Conservation (phyloP, 2,329 filamentous ascomycete species). For the Neoascochyta sp. region DNA sequence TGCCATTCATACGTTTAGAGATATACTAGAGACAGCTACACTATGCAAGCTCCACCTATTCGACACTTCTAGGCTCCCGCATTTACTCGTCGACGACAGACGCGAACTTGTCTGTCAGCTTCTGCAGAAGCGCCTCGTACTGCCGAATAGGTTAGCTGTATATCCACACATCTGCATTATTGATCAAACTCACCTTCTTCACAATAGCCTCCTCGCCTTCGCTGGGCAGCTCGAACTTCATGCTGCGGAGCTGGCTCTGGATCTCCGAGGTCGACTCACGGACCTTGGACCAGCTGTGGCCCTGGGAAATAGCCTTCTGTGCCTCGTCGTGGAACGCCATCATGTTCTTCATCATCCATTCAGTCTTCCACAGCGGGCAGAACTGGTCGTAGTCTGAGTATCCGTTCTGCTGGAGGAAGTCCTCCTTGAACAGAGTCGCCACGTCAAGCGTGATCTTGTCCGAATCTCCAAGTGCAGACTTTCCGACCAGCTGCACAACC, state of each 20-base stretch:
- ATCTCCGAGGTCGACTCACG: slow-evolving; percentile 85
- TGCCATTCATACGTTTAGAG: slow-evolving; percentile 25
- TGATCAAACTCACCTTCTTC: slow-evolving; percentile 66
- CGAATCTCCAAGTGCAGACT: slow-evolving; percentile 89
- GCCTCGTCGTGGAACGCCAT: slow-evolving; percentile 97
- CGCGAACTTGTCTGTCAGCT: slow-evolving; percentile 96
- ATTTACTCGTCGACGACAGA: slow-evolving; percentile 87
- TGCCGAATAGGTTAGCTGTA: slow-evolving; percentile 46
- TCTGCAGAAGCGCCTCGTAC: slow-evolving; percentile 89
- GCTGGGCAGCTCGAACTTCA: slow-evolving; percentile 94
- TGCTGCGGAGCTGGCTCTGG: slow-evolving; percentile 76
- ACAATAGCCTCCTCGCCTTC: slow-evolving; percentile 76
- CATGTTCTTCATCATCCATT: slow-evolving; percentile 99
- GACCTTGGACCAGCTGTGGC: slow-evolving; percentile 88
- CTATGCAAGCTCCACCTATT: slow-evolving; percentile 23
- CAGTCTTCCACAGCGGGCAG: slow-evolving; percentile 98
- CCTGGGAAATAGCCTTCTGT: slow-evolving; percentile 89
- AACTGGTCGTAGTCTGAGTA: slow-evolving; percentile 99
- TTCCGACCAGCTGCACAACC: slow-evolving; percentile 96
- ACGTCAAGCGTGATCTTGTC: slow-evolving; percentile 99
- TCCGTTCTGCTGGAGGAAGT: slow-evolving; percentile 98
- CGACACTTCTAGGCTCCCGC: slow-evolving; percentile 52
- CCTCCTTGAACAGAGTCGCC: slow-evolving; percentile 88
- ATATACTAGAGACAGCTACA: slow-evolving; percentile 22
- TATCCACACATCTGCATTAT: background rate